Base-by-base conservation (phyloP, 139 green algal genomes). In the Mesotaenium endlicherianum region DNA sequence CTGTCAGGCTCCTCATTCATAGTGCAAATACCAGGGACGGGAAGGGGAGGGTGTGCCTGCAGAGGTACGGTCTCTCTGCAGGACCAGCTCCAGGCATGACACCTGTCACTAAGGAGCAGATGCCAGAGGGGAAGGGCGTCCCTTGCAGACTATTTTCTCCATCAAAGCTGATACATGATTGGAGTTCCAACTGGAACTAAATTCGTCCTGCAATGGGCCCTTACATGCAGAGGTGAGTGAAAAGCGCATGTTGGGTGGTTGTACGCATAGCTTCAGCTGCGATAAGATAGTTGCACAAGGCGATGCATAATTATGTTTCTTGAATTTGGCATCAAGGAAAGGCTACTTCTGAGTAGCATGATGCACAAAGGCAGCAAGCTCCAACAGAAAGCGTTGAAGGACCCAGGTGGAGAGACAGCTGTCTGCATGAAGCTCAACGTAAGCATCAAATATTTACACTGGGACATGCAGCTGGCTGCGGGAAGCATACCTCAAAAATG, bases 401-500 rank as follows among this genome's bases (percentile, higher is more conserved):
- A 64, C 16, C 31, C 8, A 14, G 14, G 60, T 26, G 60, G 60
- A 74, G 60, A 74, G 60, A 74, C 11, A 74, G 60, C 8, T 57
- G 8, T 36, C 0, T 57, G 31, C 5, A 53, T 60, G 36, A 70
- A 82, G 34, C 11, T 11, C 2, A 39, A 6, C n/a, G 72, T 34
- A 14, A 40, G 31, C 20, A 70, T 70, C n/a, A 71, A 6, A 72
- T 36, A 80, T 30, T 36, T 72, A 34, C 44, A 70, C 26, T 70
- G 30, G 20, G 16, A 72, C 26, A 59, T 71, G n/a, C 47, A 80
- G n/a, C 30, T 20, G 26, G 31, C 2, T 44, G 2, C 43, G 14
- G 20, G 26, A 53, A 40, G 26, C 78, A 34, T 16, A 81, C 80
- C 80, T 86, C 80, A 70, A 86, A 86, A 44, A 86, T 44, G n/a